Conservation (phyloP, 176 grass and related monocot genomes). For the Zea luxurians region DNA sequence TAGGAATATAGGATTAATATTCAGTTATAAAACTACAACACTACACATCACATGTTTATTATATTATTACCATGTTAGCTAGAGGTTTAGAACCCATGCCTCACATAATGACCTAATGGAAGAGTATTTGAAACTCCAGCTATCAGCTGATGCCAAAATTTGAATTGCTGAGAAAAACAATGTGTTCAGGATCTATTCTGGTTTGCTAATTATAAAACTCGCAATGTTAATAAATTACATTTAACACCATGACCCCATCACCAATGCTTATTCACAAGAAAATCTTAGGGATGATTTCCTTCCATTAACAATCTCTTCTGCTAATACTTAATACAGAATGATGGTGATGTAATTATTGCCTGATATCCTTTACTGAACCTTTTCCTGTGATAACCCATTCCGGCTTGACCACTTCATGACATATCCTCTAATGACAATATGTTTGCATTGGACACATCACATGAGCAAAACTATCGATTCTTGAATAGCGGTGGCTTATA, state of each 20-base stretch:
- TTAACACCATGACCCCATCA: neutral
- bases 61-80: neutral
- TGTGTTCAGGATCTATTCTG: neutral
- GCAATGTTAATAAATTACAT: neutral
- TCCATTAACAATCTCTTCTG: neutral
- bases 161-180: slow-evolving; percentile 10
- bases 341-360: slow-evolving; percentile 3
- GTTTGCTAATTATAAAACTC: neutral
- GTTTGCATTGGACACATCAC: neutral
- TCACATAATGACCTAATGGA: neutral
- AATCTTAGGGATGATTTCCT: neutral
- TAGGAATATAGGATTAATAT: neutral
- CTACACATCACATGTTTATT: neutral
- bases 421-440: neutral
- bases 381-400: neutral
- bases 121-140: neutral
- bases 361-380: neutral
- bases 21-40: neutral
- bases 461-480: neutral
- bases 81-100: neutral
- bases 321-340: neutral
- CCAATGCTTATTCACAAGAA: neutral
- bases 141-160: neutral
- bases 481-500: neutral
- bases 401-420: neutral